phyloP scores from a whole-genome alignment of 2,329 filamentous ascomycete species.

The Geosmithia flava region DNA sequence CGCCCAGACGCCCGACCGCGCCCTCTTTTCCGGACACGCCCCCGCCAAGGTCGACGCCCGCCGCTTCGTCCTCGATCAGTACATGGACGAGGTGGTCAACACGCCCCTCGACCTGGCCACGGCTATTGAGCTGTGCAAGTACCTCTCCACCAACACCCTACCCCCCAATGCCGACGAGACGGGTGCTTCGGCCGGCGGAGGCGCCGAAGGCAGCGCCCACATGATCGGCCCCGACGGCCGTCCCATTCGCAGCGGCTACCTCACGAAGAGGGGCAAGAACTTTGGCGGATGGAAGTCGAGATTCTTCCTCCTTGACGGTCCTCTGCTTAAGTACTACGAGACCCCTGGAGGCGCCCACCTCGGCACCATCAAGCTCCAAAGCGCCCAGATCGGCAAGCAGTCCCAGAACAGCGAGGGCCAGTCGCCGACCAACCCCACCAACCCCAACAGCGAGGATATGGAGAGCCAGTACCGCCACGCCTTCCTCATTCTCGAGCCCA shows the following conservation, averaged over 20 bases:
- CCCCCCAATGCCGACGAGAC: constrained; percentile 49
- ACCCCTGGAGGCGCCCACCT: constrained; percentile 80
- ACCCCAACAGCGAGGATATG: constrained; percentile 51
- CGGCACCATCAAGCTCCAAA: constrained; percentile 83
- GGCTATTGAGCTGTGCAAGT: constrained; percentile 74
- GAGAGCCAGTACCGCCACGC: constrained; percentile 96
- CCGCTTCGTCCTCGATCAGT: constrained; percentile 66
- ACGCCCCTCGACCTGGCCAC: constrained; percentile 67
- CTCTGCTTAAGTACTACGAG: constrained; percentile 79
- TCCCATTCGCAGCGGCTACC: constrained; percentile 71
- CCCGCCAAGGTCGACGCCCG: constrained; percentile 88
- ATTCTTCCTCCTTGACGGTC: constrained; percentile 48
- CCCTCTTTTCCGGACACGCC: constrained; percentile 82
- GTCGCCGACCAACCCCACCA: constrained; percentile 42
- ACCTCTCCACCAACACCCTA: constrained; percentile 60
- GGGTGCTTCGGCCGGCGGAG: constrained; percentile 10
- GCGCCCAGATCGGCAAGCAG: constrained; percentile 90
- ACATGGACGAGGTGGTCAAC: constrained; percentile 76
- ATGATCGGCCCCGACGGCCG: constrained; percentile 47
- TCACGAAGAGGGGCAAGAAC: constrained; percentile 96
- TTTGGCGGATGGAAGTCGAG: constrained; percentile 96
- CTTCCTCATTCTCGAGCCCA: constrained; percentile 88
- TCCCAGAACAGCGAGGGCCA: constrained; percentile 35
- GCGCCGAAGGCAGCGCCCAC: constrained; percentile 16
- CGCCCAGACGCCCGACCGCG: constrained; percentile 69